Evolutionary conservation across 2,329 filamentous ascomycete species (phyloP), one percentile per base, ranked within the genome.

Genomic region (Lasiodiplodia sp.): DNA sequence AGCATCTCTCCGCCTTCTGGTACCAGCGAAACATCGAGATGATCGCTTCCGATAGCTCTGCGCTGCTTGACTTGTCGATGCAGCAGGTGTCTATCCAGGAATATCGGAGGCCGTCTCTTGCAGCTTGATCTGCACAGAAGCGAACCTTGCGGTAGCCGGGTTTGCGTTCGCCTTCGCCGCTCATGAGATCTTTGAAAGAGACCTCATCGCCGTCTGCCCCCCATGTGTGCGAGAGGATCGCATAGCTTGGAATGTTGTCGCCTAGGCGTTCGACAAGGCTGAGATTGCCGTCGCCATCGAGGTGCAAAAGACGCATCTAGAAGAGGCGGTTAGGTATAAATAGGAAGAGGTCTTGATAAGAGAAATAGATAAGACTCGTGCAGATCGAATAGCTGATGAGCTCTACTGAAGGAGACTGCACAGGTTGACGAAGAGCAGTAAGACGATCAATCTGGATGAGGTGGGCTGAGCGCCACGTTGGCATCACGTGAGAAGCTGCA

Each of bases 31-130:
- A 74, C 72, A 74, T 73, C 2, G 71, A 72, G 47, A 69, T 71
- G 38, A 71, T 72, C 14, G 70, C 63, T 62, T 71, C 70, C 16
- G 68, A 58, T 16, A 71, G 66, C 47, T 72, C 71, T 2, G 68
- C 56, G 44, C 65, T 71, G 53, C 65, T 71, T 16, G 28, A 57
- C 55, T 72, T 72, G 55, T 70, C 69, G 40, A 71, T 71, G 52
- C 71, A 72, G 52, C 69, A 71, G 14, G 71, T 72, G 40, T 76
- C 75, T 6, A 75, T 71, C 75, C 75, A 76, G 3, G 21, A 31
- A n/a, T 63, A 23, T 37, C 23, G 16, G 11, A 52, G 25, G 6
- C 47, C 47, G 31, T 44, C 51, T 37, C 11, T 28, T 21, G 4
- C 40, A 1, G 67, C 67, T 34, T 44, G 44, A 25, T 55, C 16